Evolutionary conservation across 441 rosid genomes (phyloP).

Genomic region (Gossypium aridum): DNA sequence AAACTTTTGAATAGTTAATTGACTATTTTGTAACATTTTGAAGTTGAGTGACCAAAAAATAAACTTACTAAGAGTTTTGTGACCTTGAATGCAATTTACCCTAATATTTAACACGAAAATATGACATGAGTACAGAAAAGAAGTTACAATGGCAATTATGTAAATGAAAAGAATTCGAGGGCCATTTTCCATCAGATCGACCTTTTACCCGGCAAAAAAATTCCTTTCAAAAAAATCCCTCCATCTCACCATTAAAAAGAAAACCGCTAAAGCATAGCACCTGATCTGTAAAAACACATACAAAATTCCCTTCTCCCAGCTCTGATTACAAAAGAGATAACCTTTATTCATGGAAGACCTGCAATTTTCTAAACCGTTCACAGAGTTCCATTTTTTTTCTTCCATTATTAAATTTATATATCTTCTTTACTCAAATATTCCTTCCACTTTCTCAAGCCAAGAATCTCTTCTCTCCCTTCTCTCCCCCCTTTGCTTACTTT

Average conservation of each 20-base stretch:
- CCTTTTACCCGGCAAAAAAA: constrained; percentile 15
- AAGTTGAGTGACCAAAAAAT: no score
- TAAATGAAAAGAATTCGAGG: not conserved
- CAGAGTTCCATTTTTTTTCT: not conserved
- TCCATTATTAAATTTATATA: not conserved
- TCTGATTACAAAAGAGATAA: not conserved
- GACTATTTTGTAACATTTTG: no score
- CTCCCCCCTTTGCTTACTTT: constrained; percentile 21
- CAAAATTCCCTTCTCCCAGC: constrained; percentile 15
- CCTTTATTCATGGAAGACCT: not conserved
- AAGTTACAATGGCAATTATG: not conserved
- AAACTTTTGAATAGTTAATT: no score
- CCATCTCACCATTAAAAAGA: not conserved
- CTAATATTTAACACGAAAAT: no score
- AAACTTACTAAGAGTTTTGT: no score
- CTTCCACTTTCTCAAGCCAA: constrained; percentile 80
- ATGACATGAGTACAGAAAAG: no score
- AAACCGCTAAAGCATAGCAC: not conserved
- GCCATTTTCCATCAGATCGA: not conserved
- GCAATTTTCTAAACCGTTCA: constrained; percentile 5
- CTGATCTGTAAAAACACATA: not conserved
- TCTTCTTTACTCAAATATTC: constrained; percentile 17
- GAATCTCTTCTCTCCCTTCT: constrained; percentile 47
- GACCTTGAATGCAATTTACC: no score
- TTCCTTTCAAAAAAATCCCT: not conserved